Conservation (phyloP, 1,284 basidiomycete genomes). For the Ganoderma sinense region DNA sequence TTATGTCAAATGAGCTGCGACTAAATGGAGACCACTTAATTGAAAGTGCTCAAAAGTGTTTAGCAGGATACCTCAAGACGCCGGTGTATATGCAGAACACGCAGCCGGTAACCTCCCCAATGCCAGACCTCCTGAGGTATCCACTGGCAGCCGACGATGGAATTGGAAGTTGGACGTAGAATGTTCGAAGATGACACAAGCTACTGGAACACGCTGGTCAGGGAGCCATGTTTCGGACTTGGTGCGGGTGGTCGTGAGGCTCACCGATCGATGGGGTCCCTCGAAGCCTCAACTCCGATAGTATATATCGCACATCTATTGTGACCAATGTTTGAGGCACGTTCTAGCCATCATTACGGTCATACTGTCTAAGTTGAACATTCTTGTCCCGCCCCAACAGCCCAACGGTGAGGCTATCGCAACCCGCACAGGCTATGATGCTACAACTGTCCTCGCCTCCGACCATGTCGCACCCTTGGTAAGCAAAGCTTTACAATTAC, state of each 20-base stretch:
- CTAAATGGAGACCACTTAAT: not conserved
- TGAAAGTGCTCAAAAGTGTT: not conserved
- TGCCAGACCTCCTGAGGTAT: not conserved
- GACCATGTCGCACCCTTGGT: conserved; percentile 11
- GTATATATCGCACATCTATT: not conserved
- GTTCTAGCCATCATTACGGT: not conserved
- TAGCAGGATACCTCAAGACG: not conserved
- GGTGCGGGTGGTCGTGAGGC: not conserved
- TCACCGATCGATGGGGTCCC: not conserved
- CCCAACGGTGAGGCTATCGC: not conserved
- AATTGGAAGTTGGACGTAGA: not conserved
- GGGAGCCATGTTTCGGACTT: not conserved
- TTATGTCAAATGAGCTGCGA: not conserved
- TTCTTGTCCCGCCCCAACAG: not conserved
- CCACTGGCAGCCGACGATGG: not conserved
- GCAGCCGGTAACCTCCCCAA: not conserved
- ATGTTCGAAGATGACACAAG: not conserved
- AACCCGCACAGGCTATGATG: conserved; percentile 5
- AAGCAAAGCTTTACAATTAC: conserved; percentile 6
- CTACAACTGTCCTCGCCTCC: conserved; percentile 2
- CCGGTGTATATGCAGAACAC: not conserved
- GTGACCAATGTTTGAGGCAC: not conserved
- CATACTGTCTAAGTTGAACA: not conserved
- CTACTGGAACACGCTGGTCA: not conserved
- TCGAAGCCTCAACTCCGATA: not conserved